These are phyloP conservation scores for Pythium dissimile DNA, from an alignment of 352 stramenopile species.

Conservation along the genomic window DNA sequence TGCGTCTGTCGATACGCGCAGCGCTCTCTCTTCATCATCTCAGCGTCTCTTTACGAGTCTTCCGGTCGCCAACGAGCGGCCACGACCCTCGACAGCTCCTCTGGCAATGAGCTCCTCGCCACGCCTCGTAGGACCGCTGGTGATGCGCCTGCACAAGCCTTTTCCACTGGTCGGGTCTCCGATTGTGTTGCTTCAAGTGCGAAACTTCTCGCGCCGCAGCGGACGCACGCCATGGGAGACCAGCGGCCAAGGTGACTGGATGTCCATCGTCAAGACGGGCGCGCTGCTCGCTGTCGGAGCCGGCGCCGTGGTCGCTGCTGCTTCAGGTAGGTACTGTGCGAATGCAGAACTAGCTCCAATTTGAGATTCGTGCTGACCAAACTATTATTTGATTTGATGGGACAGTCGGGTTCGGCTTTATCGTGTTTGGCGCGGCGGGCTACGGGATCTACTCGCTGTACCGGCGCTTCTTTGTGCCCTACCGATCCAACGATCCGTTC, in stretches of 20 bases:
- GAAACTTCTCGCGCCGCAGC: constrained; percentile 28
- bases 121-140: too few relatives aligned
- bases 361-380: neutral
- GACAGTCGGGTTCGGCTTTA: constrained; percentile 65
- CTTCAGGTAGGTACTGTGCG: constrained; percentile 43
- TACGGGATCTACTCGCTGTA: constrained; percentile 77
- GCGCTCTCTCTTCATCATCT: neutral
- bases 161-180: neutral
- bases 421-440: constrained; percentile 59
- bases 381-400: neutral
- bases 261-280: constrained; percentile 54
- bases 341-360: neutral
- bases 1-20: neutral
- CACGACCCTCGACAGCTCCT: too few relatives aligned
- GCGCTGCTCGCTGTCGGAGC: constrained; percentile 56
- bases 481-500: constrained; percentile 45
- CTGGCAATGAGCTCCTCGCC: too few relatives aligned
- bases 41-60: constrained; percentile 5
- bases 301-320: constrained; percentile 50
- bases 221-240: constrained; percentile 15
- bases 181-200: constrained; percentile 17
- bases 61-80: neutral
- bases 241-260: constrained; percentile 32
- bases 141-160: neutral
- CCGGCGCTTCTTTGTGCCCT: constrained; percentile 51